A percentile compares a stretch with the other conserved stretches of the same genome.
These are phyloP conservation scores for Acacia melanoxylon DNA, from an alignment of 306 rosid species.

Conservation along the genomic window DNA sequence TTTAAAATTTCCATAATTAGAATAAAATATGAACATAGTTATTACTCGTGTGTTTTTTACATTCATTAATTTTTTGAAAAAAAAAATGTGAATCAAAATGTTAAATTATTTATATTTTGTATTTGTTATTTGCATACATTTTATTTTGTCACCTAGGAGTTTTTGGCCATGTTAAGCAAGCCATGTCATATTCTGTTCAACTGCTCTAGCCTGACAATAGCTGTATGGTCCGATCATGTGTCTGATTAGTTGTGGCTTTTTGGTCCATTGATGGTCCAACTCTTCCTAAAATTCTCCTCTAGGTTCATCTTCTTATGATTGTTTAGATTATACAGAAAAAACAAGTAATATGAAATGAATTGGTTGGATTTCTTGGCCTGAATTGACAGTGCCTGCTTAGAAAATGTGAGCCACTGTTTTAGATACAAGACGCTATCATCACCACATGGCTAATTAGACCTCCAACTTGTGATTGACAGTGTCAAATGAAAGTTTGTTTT, in stretches of 20 bases:
- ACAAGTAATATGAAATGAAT: background rate
- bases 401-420: background rate
- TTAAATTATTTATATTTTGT: background rate
- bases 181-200: background rate
- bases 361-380: background rate
- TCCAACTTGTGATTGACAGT: background rate
- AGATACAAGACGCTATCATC: background rate
- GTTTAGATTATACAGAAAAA: background rate
- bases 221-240: background rate
- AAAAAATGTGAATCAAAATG: background rate
- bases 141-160: background rate
- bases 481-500: background rate
- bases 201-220: background rate
- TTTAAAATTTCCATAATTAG: background rate
- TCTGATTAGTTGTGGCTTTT: background rate
- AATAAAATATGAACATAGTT: background rate
- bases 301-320: background rate
- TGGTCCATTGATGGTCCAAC: background rate
- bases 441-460: background rate
- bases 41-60: background rate
- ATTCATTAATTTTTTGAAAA: background rate
- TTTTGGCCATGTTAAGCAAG: background rate
- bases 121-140: background rate
- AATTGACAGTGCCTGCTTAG: background rate
- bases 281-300: background rate